phyloP scores from a whole-genome alignment of 2,329 filamentous ascomycete species.

The Didymella keratinophila region DNA sequence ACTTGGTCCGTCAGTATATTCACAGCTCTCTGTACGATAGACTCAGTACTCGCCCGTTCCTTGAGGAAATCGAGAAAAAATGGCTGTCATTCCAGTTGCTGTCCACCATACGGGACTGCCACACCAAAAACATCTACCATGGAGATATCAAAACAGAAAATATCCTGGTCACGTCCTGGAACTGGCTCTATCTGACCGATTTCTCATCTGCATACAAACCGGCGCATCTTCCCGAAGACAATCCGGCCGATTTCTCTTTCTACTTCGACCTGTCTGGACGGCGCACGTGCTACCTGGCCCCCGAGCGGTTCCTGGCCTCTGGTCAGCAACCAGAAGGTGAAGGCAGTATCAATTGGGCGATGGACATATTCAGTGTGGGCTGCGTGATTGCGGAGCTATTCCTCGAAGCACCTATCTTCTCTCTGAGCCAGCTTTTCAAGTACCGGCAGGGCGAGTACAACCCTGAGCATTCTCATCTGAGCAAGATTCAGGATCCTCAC shows the following conservation, averaged over 20 bases:
- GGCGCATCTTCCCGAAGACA: slow-evolving; percentile 91
- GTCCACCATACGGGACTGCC: slow-evolving; percentile 90
- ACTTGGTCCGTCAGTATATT: slow-evolving; percentile 91
- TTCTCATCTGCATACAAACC: slow-evolving; percentile 97
- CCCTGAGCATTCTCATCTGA: slow-evolving; percentile 79
- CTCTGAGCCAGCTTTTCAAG: slow-evolving; percentile 92
- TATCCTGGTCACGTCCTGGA: slow-evolving; percentile 96
- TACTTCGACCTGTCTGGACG: slow-evolving; percentile 95
- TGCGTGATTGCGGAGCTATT: slow-evolving; percentile 98
- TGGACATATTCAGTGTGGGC: slow-evolving; percentile 97
- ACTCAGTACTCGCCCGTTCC: slow-evolving; percentile 90
- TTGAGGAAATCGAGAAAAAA: slow-evolving; percentile 98
- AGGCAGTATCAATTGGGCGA: slow-evolving; percentile 81
- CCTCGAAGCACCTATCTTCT: slow-evolving; percentile 95
- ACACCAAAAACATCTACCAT: slow-evolving; percentile 87
- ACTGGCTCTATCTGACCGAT: slow-evolving; percentile 98
- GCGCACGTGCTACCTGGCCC: slow-evolving; percentile 92
- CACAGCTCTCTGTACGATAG: slow-evolving; percentile 98
- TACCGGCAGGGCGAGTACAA: slow-evolving; percentile 94
- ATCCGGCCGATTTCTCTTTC: slow-evolving; percentile 96
- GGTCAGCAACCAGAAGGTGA: slow-evolving; percentile 70
- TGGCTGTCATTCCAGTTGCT: slow-evolving; percentile 97
- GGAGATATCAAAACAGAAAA: slow-evolving; percentile 99
- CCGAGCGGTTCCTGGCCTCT: slow-evolving; percentile 84
- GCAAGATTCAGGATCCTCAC: slow-evolving; percentile 85